Conservation (phyloP, 306 rosid genomes). For the Dalbergia oliveri region DNA sequence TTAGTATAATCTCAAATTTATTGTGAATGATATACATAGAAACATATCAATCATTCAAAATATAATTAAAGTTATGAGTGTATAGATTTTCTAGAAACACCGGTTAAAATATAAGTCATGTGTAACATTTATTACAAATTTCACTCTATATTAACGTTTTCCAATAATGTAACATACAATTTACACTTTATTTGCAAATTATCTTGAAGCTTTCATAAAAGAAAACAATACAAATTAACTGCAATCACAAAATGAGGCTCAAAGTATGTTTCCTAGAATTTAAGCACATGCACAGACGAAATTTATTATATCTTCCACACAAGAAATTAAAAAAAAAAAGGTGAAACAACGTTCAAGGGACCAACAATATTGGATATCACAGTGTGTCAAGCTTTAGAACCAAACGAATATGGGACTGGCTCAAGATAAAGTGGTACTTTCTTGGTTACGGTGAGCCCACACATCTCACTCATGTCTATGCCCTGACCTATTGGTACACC, state of each 20-base stretch:
- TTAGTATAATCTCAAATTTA: too few species aligned
- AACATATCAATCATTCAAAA: too few species aligned
- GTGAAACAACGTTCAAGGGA: neutral
- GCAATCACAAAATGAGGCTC: neutral
- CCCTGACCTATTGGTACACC: neutral
- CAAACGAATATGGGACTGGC: neutral
- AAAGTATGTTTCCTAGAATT: neutral
- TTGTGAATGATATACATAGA: too few species aligned
- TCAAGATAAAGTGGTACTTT: constrained; percentile 43
- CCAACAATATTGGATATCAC: neutral
- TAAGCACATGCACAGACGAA: neutral
- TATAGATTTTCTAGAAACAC: too few species aligned
- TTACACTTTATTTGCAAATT: neutral
- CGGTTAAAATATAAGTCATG: too few species aligned
- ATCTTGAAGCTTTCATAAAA: neutral
- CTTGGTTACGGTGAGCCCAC: constrained; percentile 35
- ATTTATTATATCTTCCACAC: neutral
- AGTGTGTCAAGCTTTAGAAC: too few species aligned
- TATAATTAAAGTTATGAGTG: too few species aligned
- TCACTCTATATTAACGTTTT: too few species aligned
- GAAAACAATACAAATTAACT: neutral
- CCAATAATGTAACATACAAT: neutral
- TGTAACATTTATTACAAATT: too few species aligned
- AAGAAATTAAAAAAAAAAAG: too few species aligned
- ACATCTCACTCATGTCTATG: constrained; percentile 42